Conservation (phyloP, 306 rosid genomes). For the Rubus parviflorus region DNA sequence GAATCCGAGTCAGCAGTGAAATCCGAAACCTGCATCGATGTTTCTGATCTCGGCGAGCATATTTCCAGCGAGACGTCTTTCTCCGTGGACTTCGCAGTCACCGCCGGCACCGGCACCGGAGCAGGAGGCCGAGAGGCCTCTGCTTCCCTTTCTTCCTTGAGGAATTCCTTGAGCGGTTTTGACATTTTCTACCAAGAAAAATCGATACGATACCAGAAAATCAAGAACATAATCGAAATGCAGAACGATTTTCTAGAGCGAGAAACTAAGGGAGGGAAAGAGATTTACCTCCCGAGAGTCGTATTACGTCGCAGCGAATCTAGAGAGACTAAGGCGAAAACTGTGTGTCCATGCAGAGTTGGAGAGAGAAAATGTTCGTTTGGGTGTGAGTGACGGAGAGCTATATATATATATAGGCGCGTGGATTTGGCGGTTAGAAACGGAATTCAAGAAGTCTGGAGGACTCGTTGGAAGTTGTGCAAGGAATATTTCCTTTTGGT, state of each 20-base stretch:
- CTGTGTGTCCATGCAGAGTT: background rate
- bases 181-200: background rate
- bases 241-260: background rate
- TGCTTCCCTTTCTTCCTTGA: background rate
- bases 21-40: too few species aligned
- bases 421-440: conserved; percentile 12
- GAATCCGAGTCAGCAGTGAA: too few species aligned
- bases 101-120: background rate
- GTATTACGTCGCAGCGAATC: background rate
- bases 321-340: background rate
- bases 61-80: background rate
- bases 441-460: background rate
- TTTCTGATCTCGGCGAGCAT: background rate
- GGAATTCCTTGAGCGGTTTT: too few species aligned
- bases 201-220: background rate
- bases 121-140: background rate
- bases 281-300: background rate
- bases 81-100: too few species aligned
- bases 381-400: background rate
- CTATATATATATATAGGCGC: background rate
- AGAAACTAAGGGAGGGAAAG: background rate
- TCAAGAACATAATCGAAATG: background rate
- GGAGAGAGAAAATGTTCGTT: background rate
- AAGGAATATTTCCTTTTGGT: background rate
- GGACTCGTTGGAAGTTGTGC: background rate